Percentiles rank a stretch among this genome's conserved stretches.
These are phyloP conservation scores for Coniochaeta sp. DNA, from an alignment of 2,329 filamentous ascomycete genomes.

Conservation along the genomic window DNA sequence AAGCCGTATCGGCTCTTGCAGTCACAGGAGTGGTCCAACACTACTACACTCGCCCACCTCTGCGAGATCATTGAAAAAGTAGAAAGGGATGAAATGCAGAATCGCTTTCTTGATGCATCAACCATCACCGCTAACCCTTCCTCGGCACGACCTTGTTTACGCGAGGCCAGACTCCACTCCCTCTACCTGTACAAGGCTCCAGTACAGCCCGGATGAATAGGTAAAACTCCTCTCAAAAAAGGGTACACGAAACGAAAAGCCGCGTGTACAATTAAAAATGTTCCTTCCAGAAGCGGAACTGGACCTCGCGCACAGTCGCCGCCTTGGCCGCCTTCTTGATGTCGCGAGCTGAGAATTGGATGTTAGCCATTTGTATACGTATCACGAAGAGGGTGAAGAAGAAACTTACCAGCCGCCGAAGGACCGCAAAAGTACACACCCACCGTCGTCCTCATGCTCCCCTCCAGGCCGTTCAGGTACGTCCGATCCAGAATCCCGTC, in stretches of 20 bases:
- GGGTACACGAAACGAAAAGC: neutral
- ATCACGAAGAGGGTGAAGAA: neutral
- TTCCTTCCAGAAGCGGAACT: constrained; percentile 99
- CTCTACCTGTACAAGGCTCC: neutral
- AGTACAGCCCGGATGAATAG: neutral
- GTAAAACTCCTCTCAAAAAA: neutral
- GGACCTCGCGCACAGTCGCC: constrained; percentile 69
- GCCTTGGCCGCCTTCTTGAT: constrained; percentile 76
- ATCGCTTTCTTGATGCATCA: too few relatives aligned
- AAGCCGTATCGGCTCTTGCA: too few relatives aligned
- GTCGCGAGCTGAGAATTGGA: constrained; percentile 61
- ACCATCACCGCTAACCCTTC: too few relatives aligned
- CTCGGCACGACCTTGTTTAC: too few relatives aligned
- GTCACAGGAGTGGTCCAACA: too few relatives aligned
- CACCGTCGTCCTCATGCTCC: constrained; percentile 71
- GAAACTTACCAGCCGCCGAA: constrained; percentile 53
- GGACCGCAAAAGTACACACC: constrained; percentile 98
- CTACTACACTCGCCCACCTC: too few relatives aligned
- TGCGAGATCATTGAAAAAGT: too few relatives aligned
- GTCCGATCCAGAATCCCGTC: constrained; percentile 79
- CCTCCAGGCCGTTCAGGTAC: constrained; percentile 78
- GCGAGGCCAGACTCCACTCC: too few relatives aligned
- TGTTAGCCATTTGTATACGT: constrained; percentile 25
- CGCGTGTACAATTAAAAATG: constrained; percentile 53
- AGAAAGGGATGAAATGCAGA: too few relatives aligned